Evolutionary conservation across 1,139 yeast genomes (phyloP), one percentile per base, ranked within the genome.

Genomic region (Yamadazyma pseudoaaseri): DNA sequence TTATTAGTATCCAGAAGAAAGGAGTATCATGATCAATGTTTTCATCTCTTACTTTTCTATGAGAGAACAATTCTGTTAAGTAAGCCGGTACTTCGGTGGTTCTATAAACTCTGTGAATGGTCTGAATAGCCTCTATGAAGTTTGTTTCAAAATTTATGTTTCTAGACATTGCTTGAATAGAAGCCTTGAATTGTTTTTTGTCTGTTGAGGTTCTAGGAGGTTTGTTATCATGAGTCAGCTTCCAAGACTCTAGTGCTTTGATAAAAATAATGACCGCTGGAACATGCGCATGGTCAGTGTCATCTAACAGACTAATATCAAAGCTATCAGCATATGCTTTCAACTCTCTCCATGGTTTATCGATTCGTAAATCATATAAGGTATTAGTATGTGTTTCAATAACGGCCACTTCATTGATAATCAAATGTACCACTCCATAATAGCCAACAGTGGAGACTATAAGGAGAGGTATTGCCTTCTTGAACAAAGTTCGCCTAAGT

Each of bases 291-390:
- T 79, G 77, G 13, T 76, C 79, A 3, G 67, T 65, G 26, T 71
- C 75, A 33, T 67, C 70, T 39, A 82, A 44, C 0, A 43, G 28
- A 2, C 63, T 65, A 15, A 84, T 49, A 30, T 79, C 73, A 34
- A 81, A 62, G 1, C 73, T 55, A 37, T 76, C 73, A 7, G 77
- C 70, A 47, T 69, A 80, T 0, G 58, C 58, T 27, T 59, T 57
- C n/a, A 90, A 60, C 45, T 84, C 87, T 0, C 68, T 62, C 97
- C 97, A 92, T 1, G 95, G 92, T 3, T 52, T 43, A 39, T 81
- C 83, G 4, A 90, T 61, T 32, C 96, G 63, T 36, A 90, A 62
- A 48, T 87, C 96, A 23, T 72, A 78, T 3, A 81, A 54, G 8
- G 74, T 63, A 26, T 79, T 78, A 2, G 76, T 73, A 56, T 90